Conservation (phyloP, 352 stramenopile genomes). For the Albugo candida region DNA sequence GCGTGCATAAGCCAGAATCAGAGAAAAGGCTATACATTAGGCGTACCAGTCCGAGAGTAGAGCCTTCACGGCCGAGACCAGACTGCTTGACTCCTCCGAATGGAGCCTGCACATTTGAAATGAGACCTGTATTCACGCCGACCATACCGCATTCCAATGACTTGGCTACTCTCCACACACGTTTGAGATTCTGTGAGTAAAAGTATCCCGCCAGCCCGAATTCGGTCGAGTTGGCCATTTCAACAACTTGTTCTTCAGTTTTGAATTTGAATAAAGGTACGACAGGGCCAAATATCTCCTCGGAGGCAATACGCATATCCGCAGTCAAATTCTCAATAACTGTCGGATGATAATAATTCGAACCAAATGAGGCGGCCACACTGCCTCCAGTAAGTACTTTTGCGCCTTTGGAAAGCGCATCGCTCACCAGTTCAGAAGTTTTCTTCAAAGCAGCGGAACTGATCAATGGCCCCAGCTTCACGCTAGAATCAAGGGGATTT, state of each 20-base stretch:
- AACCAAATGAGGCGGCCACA: conserved; percentile 22
- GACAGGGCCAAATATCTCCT: conserved; percentile 96
- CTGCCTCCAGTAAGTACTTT: conserved; percentile 68
- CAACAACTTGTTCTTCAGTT: conserved; percentile 89
- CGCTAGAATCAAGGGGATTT: conserved; percentile 45
- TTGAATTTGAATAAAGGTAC: conserved; percentile 86
- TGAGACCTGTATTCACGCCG: conserved; percentile 83
- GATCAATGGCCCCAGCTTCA: conserved; percentile 90
- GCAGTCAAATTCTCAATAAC: conserved; percentile 75
- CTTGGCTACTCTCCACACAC: conserved; percentile 72
- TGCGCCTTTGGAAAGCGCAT: conserved; percentile 84
- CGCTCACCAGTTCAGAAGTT: conserved; percentile 67
- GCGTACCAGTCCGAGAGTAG: conserved; percentile 39
- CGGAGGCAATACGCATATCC: conserved; percentile 73
- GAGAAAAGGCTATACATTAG: conserved; percentile 20
- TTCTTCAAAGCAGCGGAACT: conserved; percentile 76
- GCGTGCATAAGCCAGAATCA: background rate
- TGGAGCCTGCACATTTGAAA: conserved; percentile 74
- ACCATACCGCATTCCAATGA: conserved; percentile 88
- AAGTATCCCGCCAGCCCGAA: conserved; percentile 89
- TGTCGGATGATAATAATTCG: conserved; percentile 89
- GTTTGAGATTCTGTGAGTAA: conserved; percentile 81
- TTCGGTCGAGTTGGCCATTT: conserved; percentile 85
- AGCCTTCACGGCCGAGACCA: conserved; percentile 79
- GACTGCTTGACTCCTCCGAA: conserved; percentile 84